Conservation (phyloP, 371 early-diverging fungal species). For the Rhizopus stolonifer region DNA sequence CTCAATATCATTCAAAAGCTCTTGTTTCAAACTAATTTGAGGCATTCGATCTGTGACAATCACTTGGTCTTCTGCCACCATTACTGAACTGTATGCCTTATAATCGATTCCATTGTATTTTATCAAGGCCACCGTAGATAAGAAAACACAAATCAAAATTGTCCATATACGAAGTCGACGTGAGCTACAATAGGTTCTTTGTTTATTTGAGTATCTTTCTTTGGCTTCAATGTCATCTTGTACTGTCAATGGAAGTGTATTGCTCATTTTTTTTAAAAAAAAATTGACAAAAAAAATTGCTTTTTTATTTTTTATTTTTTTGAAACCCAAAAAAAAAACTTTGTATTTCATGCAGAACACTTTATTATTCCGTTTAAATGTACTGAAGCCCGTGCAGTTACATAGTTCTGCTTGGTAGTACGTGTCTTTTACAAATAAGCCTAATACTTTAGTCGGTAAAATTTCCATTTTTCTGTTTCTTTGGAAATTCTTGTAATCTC, state of each 20-base stretch:
- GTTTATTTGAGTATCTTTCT: slow-evolving; percentile 15
- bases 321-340: too few species aligned
- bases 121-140: slow-evolving; percentile 11
- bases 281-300: slow-evolving; percentile 2
- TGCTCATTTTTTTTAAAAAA: slow-evolving; percentile 5
- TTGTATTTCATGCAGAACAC: too few species aligned
- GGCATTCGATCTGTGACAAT: background rate
- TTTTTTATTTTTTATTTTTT: background rate
- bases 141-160: slow-evolving; percentile 1
- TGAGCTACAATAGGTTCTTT: slow-evolving; percentile 10
- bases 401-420: too few species aligned
- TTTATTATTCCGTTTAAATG: too few species aligned
- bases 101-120: slow-evolving; percentile 4
- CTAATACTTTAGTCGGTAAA: too few species aligned
- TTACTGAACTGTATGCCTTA: background rate
- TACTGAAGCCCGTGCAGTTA: too few species aligned
- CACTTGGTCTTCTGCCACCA: background rate
- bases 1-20: slow-evolving; percentile 12
- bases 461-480: too few species aligned
- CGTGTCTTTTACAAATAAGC: too few species aligned
- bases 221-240: slow-evolving; percentile 28
- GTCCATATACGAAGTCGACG: slow-evolving; percentile 19
- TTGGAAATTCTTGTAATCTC: too few species aligned
- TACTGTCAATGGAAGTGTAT: slow-evolving; percentile 20
- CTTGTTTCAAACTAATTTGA: slow-evolving; percentile 13